Evolutionary conservation across 371 early-diverging fungal species (phyloP), one percentile per base, ranked within the genome.

Genomic region (Capillidium heterosporum): DNA sequence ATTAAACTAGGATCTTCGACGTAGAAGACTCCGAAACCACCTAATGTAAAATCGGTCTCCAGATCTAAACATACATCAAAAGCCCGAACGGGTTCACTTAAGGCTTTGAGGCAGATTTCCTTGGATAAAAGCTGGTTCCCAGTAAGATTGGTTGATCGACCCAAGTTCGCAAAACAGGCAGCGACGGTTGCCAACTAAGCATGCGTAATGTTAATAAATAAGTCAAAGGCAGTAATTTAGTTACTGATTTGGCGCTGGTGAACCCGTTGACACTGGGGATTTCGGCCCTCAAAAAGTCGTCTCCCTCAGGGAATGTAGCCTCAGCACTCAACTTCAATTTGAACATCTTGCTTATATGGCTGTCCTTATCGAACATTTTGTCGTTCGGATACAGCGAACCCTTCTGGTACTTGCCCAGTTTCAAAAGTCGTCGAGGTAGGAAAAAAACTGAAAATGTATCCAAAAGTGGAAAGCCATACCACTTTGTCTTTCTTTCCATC

Each of bases 1-100:
- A 24, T 28, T 17, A 23, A 5, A 17, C 15, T 28, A 13, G 28
- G 3, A 5, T 49, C 50, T 24, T 49, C 29, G 29, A 46, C 8
- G 2, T n/a, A 27, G 23, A 44, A 46, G 4, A 23, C 50, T 2
- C 50, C 50, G 31, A 49, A 49, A 3, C 50, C 50, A 31, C 26
- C 54, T 31, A 21, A 31, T 2, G 54, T 39, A 13, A 54, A 21
- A 4, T 4, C 19, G n/a, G 28, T 11, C 2, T 32, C 21, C 63
- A 56, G 1, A 61, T 1, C 39, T 1, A 50, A 42, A 57, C 64
- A 8, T 48, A 56, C 1, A 60, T 56, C 32, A 64, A 62, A 26
- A 31, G 35, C 41, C 3, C 8, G 5, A 24, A 26, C n/a, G 4
- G 29, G 28, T 13, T 39, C 19, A 4, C 35, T 8, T n/a, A 41